These are phyloP conservation scores for Amanita molliuscula DNA, from an alignment of 768 basidiomycete species.

Conservation along the genomic window DNA sequence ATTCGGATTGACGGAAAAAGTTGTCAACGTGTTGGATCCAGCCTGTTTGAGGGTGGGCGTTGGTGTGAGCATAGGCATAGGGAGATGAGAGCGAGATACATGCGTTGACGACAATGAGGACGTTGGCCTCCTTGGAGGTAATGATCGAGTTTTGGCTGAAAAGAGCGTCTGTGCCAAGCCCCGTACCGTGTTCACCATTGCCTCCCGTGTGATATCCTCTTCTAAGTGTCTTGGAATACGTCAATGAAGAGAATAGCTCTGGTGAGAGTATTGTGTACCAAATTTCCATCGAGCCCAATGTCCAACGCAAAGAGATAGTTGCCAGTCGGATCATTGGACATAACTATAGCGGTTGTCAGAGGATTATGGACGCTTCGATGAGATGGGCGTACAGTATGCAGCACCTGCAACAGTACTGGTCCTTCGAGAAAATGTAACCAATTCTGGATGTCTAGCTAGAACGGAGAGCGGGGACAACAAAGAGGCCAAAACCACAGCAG, in stretches of 20 bases:
- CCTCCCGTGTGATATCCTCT: slow-evolving; percentile 22
- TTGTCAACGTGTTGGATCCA: slow-evolving; percentile 29
- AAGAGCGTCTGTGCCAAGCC: slow-evolving; percentile 25
- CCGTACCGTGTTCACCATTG: slow-evolving; percentile 24
- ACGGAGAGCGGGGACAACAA: neutral
- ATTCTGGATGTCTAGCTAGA: neutral
- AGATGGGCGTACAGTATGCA: neutral
- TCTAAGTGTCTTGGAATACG: slow-evolving; percentile 12
- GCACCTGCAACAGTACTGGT: neutral
- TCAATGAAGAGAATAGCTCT: neutral
- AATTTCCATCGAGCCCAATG: neutral
- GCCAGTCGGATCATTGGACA: neutral
- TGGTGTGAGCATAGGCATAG: neutral
- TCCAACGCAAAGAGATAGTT: neutral
- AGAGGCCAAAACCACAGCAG: neutral
- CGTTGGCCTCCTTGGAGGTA: slow-evolving; percentile 17
- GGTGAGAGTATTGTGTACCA: neutral
- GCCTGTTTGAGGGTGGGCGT: slow-evolving; percentile 15
- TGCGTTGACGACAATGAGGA: slow-evolving; percentile 27
- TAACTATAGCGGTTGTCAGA: neutral
- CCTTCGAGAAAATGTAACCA: neutral
- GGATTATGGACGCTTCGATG: neutral
- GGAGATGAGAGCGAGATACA: slow-evolving; percentile 1
- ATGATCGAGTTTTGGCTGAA: slow-evolving; percentile 33
- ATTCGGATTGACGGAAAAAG: slow-evolving; percentile 31